Evolutionary conservation across 306 rosid genomes (phyloP), one percentile per base, ranked within the genome.

Genomic region (Trifolium repens): DNA sequence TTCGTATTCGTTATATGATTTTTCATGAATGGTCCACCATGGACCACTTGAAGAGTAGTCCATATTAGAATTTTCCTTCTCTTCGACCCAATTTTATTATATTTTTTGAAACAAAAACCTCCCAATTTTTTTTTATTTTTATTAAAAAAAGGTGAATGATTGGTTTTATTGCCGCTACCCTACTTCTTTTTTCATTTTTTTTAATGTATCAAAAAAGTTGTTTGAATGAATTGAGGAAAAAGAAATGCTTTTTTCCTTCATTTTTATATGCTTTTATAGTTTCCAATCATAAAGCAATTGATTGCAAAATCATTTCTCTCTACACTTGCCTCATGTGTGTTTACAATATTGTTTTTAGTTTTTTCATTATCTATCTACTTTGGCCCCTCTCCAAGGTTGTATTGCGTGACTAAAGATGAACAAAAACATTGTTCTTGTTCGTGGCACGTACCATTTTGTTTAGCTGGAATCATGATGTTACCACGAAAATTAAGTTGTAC

Each of bases 261-360:
- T 55, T 86, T 78, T 79, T 9, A 44, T 24, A 61, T 74, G 67
- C 82, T 76, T 76, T 86, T 76, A 22, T 54, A 73, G 44, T 77
- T 35, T 74, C 89, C 91, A 91, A 91, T 91, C 91, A 88, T 86
- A 83, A 75, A 83, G 87, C 87, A 89, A 85, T 91, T 80, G 91
- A 91, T 88, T 86, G 84, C 87, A 76, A 83, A 89, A 89, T 91
- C 88, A 91, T 91, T 86, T 87, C 82, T 75, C 84, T 69, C 87
- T 47, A 40, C 63, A 50, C 53, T 40, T 14, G 15, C 2, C 10
- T 58, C 74, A 53, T 69, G 49, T 69, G 66, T 73, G 22, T 57
- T 49, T 67, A 59, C 77, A 77, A 49, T 83, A 39, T 39, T 1
- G 81, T 84, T 79, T 79, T 85, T 69, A 84, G 76, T 80, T 76